These are phyloP conservation scores for Acer negundo DNA, from an alignment of 345 rosid genomes.

Conservation along the genomic window DNA sequence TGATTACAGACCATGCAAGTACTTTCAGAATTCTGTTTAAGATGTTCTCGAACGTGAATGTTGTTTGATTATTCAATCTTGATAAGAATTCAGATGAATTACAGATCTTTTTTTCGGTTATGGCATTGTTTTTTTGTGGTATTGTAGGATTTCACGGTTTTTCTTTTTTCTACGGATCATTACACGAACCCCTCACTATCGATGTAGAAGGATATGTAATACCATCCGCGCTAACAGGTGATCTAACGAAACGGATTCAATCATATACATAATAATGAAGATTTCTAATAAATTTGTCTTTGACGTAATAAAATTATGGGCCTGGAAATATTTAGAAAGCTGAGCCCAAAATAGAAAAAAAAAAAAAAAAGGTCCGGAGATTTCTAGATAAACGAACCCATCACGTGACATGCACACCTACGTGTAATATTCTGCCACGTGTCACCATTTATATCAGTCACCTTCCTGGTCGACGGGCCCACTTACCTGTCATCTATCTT, in stretches of 20 bases:
- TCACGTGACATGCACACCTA: not conserved
- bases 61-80: no score
- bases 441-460: not conserved
- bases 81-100: no score
- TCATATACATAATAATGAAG: no score
- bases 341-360: slow-evolving; percentile 18
- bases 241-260: no score
- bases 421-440: slow-evolving; percentile 23
- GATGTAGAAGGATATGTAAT: no score
- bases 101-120: no score
- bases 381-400: slow-evolving; percentile 8
- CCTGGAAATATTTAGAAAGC: slow-evolving; percentile 23
- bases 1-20: not conserved
- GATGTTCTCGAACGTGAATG: no score
- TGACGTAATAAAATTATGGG: not conserved
- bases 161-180: no score
- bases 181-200: no score
- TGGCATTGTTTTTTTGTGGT: not conserved
- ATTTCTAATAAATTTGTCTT: no score
- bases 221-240: no score
- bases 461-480: slow-evolving; percentile 26
- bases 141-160: not conserved
- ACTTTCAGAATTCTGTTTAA: not conserved
- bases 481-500: slow-evolving; percentile 43
- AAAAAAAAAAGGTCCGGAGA: slow-evolving; percentile 1